Evolutionary conservation across 768 basidiomycete species (phyloP), one percentile per base, ranked within the genome.

Genomic region (Strobilomyces echinocephalus): DNA sequence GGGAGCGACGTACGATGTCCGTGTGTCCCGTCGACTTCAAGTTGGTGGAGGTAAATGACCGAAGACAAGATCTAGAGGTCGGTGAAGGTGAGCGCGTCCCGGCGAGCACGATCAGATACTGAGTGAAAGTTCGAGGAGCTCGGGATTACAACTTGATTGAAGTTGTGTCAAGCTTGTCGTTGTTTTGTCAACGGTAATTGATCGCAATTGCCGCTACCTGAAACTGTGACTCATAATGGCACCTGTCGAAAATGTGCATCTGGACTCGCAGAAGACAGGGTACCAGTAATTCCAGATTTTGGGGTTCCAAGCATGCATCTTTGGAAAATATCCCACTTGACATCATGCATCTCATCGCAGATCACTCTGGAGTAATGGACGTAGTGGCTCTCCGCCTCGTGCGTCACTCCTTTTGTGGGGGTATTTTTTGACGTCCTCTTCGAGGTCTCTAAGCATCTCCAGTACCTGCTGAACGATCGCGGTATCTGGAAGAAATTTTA

Each of bases 1-100:
- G 21, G 39, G 18, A 15, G n/a, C 6, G 49, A 54, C 82, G 58
- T 64, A 85, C 86, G 55, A 90, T 87, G 59, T 91, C 87, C 21
- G 82, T 90, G 51, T 71, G 76, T 57, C 76, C 82, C 45, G 85
- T 79, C 6, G 76, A 63, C 44, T 79, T 24, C 24, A 24, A 24
- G 24, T 24, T 68, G 3, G 79, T 71, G 20, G 69, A 73, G 43
- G 74, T 67, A n/a, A 16, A 86, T 51, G 44, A 72, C 38, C 0
- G 55, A 70, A 58, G 63, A 83, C 71, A 52, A n/a, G n/a, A n/a
- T n/a, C n/a, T n/a, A 79, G 62, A 21, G 63, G 51, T 15, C 66
- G 56, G 21, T 70, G 18, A 72, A 62, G 8, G 73, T 66, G 9
- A 74, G 54, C n/a, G n/a, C n/a, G n/a, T n/a, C n/a, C n/a, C n/a